phyloP scores from a whole-genome alignment of 2,329 filamentous ascomycete species.

The Aspergillus brunneoviolaceus region DNA sequence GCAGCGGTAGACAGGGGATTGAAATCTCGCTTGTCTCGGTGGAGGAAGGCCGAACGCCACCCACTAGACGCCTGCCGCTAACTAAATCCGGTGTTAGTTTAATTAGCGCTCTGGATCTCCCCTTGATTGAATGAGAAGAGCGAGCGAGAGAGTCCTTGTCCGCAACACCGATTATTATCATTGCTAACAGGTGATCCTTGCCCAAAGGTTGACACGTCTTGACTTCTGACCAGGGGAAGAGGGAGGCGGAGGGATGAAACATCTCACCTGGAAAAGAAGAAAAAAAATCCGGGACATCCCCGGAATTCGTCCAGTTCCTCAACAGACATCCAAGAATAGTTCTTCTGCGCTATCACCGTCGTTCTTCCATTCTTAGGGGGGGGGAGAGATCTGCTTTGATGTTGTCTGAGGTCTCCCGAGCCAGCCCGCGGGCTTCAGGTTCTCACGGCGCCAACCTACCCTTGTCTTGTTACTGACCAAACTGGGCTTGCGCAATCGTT shows the following conservation, averaged over 20 bases:
- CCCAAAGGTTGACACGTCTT: constrained; percentile 19
- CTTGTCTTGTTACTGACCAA: too few species aligned
- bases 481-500: too few species aligned
- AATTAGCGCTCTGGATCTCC: constrained; percentile 12
- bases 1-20: constrained; percentile 5
- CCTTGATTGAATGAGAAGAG: neutral
- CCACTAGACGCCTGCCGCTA: constrained; percentile 13
- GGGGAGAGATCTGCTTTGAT: neutral
- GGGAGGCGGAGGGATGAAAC: constrained; percentile 8
- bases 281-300: neutral
- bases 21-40: constrained; percentile 28
- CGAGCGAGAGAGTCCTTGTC: neutral
- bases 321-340: constrained; percentile 8
- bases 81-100: constrained; percentile 16
- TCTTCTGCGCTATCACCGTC: neutral
- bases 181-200: constrained; percentile 16
- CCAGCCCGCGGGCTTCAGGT: neutral
- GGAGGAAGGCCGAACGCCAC: constrained; percentile 19
- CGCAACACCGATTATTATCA: constrained; percentile 1
- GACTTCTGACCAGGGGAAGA: constrained; percentile 1
- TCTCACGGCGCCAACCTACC: neutral
- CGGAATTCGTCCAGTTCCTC: neutral
- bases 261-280: neutral
- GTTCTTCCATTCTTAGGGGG: neutral
- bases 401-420: neutral